Conservation (phyloP, 2,329 filamentous ascomycete species). For the Colletotrichum lini region DNA sequence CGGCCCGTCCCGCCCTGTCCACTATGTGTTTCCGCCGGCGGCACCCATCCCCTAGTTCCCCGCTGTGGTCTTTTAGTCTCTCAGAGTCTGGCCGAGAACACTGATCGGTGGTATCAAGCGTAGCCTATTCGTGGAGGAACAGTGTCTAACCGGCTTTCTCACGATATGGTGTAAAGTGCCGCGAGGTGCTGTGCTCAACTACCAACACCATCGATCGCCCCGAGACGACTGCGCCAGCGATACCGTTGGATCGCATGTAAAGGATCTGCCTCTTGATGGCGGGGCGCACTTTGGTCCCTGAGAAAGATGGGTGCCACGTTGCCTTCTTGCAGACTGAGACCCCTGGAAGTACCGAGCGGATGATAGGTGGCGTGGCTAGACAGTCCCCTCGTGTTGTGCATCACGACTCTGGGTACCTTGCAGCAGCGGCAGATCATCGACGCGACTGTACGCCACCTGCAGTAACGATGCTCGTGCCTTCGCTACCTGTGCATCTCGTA, state of each 20-base stretch:
- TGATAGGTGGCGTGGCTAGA: background rate
- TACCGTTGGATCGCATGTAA: background rate
- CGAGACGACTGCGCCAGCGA: background rate
- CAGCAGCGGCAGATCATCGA: background rate
- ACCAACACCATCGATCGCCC: too few species aligned
- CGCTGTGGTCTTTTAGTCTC: too few species aligned
- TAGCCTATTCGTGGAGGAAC: background rate
- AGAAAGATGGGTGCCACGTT: too few species aligned
- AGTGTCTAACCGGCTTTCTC: too few species aligned
- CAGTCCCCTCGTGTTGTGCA: background rate
- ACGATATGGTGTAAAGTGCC: too few species aligned
- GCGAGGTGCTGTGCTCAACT: too few species aligned
- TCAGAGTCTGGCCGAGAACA: background rate
- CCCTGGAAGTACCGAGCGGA: background rate
- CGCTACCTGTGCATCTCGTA: background rate
- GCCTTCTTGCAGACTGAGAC: background rate
- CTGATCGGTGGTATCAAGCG: background rate
- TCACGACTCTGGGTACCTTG: background rate
- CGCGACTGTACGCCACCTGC: background rate
- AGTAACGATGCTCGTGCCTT: background rate
- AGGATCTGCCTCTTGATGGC: background rate
- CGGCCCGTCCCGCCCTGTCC: constrained; percentile 1
- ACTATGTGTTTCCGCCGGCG: background rate
- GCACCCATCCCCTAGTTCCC: background rate
- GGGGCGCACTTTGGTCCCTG: background rate